phyloP scores from a whole-genome alignment of 2,329 filamentous ascomycete genomes.

The Iodosphaeria phyllophila region DNA sequence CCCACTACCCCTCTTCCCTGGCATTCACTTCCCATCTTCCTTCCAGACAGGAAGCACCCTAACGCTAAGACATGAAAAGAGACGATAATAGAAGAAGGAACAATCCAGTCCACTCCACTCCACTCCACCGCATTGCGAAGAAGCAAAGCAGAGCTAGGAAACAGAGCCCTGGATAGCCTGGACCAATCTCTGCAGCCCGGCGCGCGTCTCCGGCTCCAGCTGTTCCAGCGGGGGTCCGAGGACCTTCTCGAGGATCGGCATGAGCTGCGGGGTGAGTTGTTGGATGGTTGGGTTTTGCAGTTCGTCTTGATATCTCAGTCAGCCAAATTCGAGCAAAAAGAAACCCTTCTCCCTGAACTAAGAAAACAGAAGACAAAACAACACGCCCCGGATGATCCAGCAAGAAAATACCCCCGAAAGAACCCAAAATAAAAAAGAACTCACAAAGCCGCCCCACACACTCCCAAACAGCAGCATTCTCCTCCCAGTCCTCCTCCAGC shows the following conservation, averaged over 20 bases:
- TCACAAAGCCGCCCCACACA: constrained; percentile 77
- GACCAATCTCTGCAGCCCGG: constrained; percentile 46
- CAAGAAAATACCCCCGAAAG: too few species aligned
- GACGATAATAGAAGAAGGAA: too few species aligned
- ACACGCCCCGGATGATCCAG: too few species aligned
- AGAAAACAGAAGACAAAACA: too few species aligned
- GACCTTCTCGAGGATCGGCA: constrained; percentile 56
- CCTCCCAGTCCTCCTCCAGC: constrained; percentile 83
- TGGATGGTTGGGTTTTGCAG: constrained; percentile 50
- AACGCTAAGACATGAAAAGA: too few species aligned
- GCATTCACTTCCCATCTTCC: too few species aligned
- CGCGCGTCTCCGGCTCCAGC: constrained; percentile 52
- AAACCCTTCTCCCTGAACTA: too few species aligned
- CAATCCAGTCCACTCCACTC: too few species aligned
- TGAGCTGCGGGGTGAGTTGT: constrained; percentile 48
- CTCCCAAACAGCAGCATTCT: constrained; percentile 85
- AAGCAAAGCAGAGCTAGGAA: constrained; percentile 5
- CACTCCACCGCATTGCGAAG: too few species aligned
- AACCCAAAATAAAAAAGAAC: constrained; percentile 18
- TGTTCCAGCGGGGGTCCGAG: constrained; percentile 56
- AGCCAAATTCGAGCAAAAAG: too few species aligned
- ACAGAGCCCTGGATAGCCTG: constrained; percentile 5
- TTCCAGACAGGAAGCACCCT: too few species aligned
- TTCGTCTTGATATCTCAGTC: constrained; percentile 37
- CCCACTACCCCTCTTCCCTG: too few species aligned